These are phyloP conservation scores for Colletotrichum simmondsii DNA, from an alignment of 2,329 filamentous ascomycete genomes.

Conservation along the genomic window DNA sequence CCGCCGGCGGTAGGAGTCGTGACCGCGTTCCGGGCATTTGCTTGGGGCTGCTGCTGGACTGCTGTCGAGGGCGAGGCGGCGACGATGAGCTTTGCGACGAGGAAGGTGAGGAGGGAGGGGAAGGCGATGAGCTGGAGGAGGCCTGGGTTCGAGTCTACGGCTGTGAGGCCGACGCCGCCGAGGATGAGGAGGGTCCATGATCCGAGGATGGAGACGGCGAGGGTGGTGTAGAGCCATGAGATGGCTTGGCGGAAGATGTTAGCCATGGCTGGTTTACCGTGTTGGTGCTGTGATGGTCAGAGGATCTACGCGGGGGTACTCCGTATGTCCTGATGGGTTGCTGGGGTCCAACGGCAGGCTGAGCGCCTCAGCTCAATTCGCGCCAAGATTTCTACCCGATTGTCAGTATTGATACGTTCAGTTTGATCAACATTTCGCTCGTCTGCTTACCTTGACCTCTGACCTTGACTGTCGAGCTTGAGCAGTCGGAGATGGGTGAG, in stretches of 20 bases:
- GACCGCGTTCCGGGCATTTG: neutral
- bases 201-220: constrained; percentile 21
- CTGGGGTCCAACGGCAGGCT: neutral
- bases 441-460: neutral
- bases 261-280: neutral
- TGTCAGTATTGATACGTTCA: neutral
- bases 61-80: neutral
- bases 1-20: neutral
- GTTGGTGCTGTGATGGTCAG: too few relatives aligned
- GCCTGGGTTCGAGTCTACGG: neutral
- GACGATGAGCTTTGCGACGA: constrained; percentile 26
- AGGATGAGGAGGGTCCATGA: constrained; percentile 22
- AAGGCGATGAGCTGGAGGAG: constrained; percentile 26
- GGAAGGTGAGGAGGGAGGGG: constrained; percentile 29
- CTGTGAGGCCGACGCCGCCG: constrained; percentile 1
- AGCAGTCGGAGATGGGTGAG: neutral
- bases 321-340: neutral
- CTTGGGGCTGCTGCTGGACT: neutral
- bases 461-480: neutral
- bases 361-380: neutral
- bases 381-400: neutral
- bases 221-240: constrained; percentile 26
- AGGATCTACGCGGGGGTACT: neutral
- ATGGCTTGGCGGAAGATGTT: constrained; percentile 21
- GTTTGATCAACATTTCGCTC: too few relatives aligned